These are phyloP conservation scores for Cornus controversa DNA, from an alignment of 148 eudicot genomes.

Conservation along the genomic window DNA sequence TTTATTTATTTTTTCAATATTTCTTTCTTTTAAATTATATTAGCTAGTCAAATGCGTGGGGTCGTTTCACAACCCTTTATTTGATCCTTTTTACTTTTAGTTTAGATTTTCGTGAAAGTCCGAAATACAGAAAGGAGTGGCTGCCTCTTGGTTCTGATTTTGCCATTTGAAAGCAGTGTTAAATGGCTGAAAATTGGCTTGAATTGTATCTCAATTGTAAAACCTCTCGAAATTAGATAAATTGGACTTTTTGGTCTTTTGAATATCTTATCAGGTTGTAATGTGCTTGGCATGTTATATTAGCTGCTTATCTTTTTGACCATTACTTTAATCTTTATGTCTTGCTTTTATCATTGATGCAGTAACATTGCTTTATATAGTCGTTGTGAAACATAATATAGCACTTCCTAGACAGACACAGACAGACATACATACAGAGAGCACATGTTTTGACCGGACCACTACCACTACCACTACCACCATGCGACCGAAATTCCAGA, in stretches of 20 bases:
- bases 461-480: neutral
- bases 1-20: no score
- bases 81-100: slow-evolving; percentile 5
- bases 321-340: neutral
- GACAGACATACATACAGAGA: no score
- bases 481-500: slow-evolving; percentile 8
- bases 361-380: neutral
- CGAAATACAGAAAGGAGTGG: slow-evolving; percentile 4
- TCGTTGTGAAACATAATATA: neutral
- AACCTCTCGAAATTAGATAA: neutral
- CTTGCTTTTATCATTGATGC: neutral
- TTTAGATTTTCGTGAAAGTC: neutral
- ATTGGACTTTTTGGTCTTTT: neutral
- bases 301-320: neutral
- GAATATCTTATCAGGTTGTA: neutral
- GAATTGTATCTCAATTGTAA: neutral
- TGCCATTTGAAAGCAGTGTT: slow-evolving; percentile 1
- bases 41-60: neutral
- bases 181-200: neutral
- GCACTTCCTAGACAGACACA: neutral
- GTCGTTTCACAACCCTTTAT: neutral
- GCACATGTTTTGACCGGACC: slow-evolving; percentile 1
- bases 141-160: neutral
- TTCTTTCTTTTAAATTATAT: neutral
- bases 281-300: neutral